phyloP scores from a whole-genome alignment of 768 basidiomycete genomes.

The Tulasnella sp. region DNA sequence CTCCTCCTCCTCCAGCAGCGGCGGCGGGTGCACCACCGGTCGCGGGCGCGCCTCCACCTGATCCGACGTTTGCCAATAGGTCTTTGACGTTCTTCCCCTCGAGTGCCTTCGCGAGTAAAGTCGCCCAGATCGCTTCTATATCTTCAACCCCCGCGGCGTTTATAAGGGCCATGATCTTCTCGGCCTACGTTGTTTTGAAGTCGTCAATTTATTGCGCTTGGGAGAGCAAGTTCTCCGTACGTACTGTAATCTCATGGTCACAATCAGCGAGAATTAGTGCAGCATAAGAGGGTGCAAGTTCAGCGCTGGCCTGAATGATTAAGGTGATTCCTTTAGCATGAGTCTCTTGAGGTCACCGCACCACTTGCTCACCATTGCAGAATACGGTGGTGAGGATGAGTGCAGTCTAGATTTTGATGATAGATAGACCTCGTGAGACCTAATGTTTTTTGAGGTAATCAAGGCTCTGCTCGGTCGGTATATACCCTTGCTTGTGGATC shows the following conservation, averaged over 20 bases:
- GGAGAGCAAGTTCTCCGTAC: constrained; percentile 29
- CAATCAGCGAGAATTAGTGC: constrained; percentile 98
- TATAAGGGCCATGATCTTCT: constrained; percentile 85
- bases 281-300: constrained; percentile 92
- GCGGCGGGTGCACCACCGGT: constrained; percentile 41
- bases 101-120: constrained; percentile 92
- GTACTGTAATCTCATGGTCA: constrained; percentile 89
- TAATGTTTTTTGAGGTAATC: too few relatives aligned
- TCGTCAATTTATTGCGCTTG: too few relatives aligned
- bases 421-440: too few relatives aligned
- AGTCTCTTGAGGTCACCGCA: too few relatives aligned
- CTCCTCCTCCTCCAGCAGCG: constrained; percentile 46
- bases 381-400: background rate
- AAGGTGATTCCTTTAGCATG: background rate
- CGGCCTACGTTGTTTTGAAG: too few relatives aligned
- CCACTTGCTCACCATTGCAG: constrained; percentile 3
- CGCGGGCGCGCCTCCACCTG: constrained; percentile 80
- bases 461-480: too few relatives aligned
- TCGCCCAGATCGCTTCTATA: constrained; percentile 93
- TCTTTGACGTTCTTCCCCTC: constrained; percentile 98
- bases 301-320: constrained; percentile 48
- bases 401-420: background rate
- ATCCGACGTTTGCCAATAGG: constrained; percentile 86
- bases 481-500: too few relatives aligned
- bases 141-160: constrained; percentile 66